Percentiles rank a stretch among this genome's conserved stretches.
Conservation (phyloP, 345 rosid genomes). For the Toxicodendron radicans region DNA sequence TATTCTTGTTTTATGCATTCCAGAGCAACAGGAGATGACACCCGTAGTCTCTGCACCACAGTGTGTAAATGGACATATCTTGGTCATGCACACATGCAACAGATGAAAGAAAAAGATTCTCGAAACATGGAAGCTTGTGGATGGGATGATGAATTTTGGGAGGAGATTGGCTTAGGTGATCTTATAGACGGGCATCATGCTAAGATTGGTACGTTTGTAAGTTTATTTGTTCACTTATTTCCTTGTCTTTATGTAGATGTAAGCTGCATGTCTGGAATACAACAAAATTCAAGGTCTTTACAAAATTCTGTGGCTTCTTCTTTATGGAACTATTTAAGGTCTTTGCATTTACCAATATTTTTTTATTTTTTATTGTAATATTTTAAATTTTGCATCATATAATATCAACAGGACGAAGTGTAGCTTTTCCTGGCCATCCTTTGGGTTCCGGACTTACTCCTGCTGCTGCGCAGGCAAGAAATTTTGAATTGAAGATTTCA, state of each 20-base stretch:
- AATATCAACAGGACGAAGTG: slow-evolving; percentile 76
- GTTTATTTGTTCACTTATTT: neutral
- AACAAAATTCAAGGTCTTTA: slow-evolving; percentile 2
- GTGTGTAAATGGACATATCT: slow-evolving; percentile 99
- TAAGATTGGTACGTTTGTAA: slow-evolving; percentile 69
- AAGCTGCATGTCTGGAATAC: neutral
- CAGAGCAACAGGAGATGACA: slow-evolving; percentile 97
- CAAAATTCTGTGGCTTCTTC: too few relatives aligned
- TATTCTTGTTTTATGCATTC: slow-evolving; percentile 6
- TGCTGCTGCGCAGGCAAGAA: slow-evolving; percentile 89
- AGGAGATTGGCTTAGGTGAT: slow-evolving; percentile 97
- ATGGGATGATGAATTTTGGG: slow-evolving; percentile 99
- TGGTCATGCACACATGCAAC: slow-evolving; percentile 99
- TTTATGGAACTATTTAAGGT: too few relatives aligned
- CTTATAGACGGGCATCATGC: slow-evolving; percentile 93
- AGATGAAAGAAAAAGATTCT: slow-evolving; percentile 66
- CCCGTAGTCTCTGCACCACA: slow-evolving; percentile 92
- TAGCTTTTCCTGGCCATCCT: slow-evolving; percentile 97
- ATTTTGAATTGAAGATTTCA: slow-evolving; percentile 43
- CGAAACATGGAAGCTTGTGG: slow-evolving; percentile 96
- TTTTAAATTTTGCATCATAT: slow-evolving; percentile 19
- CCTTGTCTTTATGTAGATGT: neutral
- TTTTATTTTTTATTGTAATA: neutral
- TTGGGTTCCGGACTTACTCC: slow-evolving; percentile 89
- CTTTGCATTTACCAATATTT: neutral